A percentile compares a stretch with the other conserved stretches of the same genome.
Conservation (phyloP, 179 eudicot genomes). For the Silene noctiflora region DNA sequence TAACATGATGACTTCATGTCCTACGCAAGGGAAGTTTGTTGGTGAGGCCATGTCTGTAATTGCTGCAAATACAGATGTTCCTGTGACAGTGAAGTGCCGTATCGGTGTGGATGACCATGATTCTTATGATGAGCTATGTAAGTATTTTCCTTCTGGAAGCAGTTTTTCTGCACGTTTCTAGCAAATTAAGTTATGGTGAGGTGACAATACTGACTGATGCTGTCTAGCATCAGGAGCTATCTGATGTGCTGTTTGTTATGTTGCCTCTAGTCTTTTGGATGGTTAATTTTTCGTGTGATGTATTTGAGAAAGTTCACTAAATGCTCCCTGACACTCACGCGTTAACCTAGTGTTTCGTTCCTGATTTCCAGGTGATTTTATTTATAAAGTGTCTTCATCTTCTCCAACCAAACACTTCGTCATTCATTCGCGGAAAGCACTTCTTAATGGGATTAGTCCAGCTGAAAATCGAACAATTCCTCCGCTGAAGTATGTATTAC, state of each 20-base stretch:
- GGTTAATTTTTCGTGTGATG: neutral
- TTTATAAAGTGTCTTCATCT: conserved; percentile 82
- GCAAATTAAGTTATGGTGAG: neutral
- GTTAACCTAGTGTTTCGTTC: neutral
- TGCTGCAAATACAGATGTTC: conserved; percentile 82
- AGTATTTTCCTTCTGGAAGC: conserved; percentile 31
- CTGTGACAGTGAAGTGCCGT: conserved; percentile 93
- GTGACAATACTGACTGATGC: too few relatives aligned
- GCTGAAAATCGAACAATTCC: conserved; percentile 88
- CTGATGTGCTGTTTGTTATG: neutral
- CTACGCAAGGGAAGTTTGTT: conserved; percentile 82
- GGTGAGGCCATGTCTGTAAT: conserved; percentile 95
- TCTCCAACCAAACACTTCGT: conserved; percentile 94
- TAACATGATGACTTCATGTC: conserved; percentile 28
- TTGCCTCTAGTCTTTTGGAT: neutral
- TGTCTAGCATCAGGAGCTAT: neutral
- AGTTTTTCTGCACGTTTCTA: neutral
- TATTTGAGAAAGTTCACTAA: neutral
- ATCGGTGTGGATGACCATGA: conserved; percentile 94
- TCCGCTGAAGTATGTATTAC: conserved; percentile 70
- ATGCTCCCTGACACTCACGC: neutral
- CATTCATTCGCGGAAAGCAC: conserved; percentile 94
- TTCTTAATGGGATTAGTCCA: conserved; percentile 94
- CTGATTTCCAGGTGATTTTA: conserved; percentile 70
- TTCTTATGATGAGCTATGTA: conserved; percentile 91